Evolutionary conservation across 108 stramenopile species (phyloP).

Genomic region (Skeletonema potamos): DNA sequence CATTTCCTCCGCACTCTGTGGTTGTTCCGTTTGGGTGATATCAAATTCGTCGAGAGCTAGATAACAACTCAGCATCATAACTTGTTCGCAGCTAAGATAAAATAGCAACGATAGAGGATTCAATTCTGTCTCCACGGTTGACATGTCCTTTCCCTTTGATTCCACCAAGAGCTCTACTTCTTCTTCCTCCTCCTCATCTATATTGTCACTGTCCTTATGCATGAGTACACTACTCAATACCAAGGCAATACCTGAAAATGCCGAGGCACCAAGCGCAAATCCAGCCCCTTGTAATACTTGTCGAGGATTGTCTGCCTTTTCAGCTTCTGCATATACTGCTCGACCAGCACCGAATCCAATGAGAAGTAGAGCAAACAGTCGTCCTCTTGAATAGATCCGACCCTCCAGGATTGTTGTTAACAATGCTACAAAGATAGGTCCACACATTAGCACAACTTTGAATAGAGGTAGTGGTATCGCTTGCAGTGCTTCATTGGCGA

Average conservation of each 20-base stretch:
- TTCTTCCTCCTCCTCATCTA: neutral
- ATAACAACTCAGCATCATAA: conserved; percentile 22
- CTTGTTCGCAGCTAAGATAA: conserved; percentile 29
- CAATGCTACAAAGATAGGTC: conserved; percentile 29
- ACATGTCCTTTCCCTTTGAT: neutral
- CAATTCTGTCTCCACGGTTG: conserved; percentile 8
- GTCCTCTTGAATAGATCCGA: conserved; percentile 8
- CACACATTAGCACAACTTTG: conserved; percentile 35
- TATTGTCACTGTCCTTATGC: conserved; percentile 5
- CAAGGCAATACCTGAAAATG: conserved; percentile 24
- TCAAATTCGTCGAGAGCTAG: conserved; percentile 19
- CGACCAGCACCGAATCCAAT: conserved; percentile 21
- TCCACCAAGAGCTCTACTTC: neutral
- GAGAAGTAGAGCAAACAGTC: conserved; percentile 11
- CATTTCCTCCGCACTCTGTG: neutral
- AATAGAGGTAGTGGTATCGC: conserved; percentile 18
- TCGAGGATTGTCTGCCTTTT: conserved; percentile 24
- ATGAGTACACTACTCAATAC: conserved; percentile 25
- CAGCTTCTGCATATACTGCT: conserved; percentile 31
- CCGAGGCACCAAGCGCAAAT: conserved; percentile 16
- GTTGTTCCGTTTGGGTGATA: neutral
- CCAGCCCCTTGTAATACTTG: conserved; percentile 11
- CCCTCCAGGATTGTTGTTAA: conserved; percentile 21
- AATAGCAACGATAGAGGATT: conserved; percentile 23
- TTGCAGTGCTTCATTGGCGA: conserved; percentile 19